These are phyloP conservation scores for Globisporangium solare DNA, from an alignment of 352 stramenopile species.

Conservation along the genomic window DNA sequence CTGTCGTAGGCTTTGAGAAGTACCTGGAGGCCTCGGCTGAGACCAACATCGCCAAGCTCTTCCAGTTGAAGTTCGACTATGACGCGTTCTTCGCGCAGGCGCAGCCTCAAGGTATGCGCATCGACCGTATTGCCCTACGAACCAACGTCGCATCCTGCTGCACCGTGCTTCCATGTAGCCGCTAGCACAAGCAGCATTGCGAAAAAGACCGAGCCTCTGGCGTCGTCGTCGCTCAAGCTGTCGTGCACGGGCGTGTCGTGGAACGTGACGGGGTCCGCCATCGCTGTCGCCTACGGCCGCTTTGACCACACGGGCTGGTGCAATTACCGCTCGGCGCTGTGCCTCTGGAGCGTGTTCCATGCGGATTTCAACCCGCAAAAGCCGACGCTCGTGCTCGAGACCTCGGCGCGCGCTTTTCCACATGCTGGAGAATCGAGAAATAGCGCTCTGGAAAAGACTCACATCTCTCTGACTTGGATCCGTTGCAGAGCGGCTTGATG, in stretches of 20 bases:
- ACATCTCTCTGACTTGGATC: no score
- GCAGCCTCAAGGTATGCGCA: slow-evolving; percentile 16
- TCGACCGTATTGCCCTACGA: no score
- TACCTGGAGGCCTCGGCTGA: slow-evolving; percentile 65
- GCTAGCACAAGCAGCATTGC: slow-evolving; percentile 9
- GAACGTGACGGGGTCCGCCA: slow-evolving; percentile 79
- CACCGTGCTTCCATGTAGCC: neutral
- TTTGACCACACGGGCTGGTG: slow-evolving; percentile 87
- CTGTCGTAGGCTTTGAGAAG: slow-evolving; percentile 36
- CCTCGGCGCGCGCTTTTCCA: slow-evolving; percentile 38
- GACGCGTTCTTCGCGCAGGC: slow-evolving; percentile 54
- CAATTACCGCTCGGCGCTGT: slow-evolving; percentile 82
- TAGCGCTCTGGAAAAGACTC: neutral
- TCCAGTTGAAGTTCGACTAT: slow-evolving; percentile 65
- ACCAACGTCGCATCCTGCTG: neutral
- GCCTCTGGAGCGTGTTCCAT: slow-evolving; percentile 84
- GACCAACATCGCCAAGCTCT: slow-evolving; percentile 55
- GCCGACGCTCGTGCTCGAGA: slow-evolving; percentile 71
- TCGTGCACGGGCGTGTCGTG: slow-evolving; percentile 85
- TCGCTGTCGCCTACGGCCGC: slow-evolving; percentile 80
- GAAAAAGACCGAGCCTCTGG: slow-evolving; percentile 11
- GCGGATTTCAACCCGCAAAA: slow-evolving; percentile 61
- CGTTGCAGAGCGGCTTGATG: slow-evolving; percentile 76
- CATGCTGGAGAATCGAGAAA: neutral
- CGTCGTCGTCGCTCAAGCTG: slow-evolving; percentile 39